Conservation (phyloP, 106 monocot genomes). For the Posidonia australis region DNA sequence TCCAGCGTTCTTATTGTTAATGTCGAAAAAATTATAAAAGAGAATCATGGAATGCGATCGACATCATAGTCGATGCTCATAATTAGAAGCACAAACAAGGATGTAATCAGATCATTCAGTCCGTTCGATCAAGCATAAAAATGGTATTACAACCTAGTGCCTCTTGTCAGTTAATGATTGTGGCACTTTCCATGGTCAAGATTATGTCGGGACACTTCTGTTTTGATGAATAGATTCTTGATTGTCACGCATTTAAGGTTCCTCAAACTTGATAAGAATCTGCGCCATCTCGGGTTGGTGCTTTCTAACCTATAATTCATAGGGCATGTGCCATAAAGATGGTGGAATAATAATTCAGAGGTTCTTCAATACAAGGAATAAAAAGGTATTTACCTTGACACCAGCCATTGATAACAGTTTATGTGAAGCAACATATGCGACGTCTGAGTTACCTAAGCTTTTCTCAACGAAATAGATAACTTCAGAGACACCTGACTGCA, state of each 20-base stretch:
- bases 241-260: slow-evolving; percentile 17
- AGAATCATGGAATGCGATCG: too few species aligned
- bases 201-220: neutral
- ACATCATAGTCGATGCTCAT: too few species aligned
- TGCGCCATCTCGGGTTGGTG: slow-evolving; percentile 73
- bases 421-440: slow-evolving; percentile 64
- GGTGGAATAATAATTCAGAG: neutral
- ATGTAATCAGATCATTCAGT: too few species aligned
- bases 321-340: neutral
- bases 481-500: slow-evolving; percentile 91
- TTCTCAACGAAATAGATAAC: slow-evolving; percentile 95
- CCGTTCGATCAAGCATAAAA: too few species aligned
- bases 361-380: neutral
- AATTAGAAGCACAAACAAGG: too few species aligned
- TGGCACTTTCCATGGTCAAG: too few species aligned
- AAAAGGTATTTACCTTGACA: slow-evolving; percentile 47
- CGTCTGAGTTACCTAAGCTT: slow-evolving; percentile 44
- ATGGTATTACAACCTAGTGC: too few species aligned
- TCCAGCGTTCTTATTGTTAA: too few species aligned
- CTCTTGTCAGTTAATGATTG: too few species aligned
- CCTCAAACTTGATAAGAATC: slow-evolving; percentile 58
- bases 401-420: slow-evolving; percentile 74
- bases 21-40: too few species aligned
- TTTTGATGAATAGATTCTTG: neutral
- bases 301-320: slow-evolving; percentile 52